phyloP scores from a whole-genome alignment of 1,139 yeast species.

The Blastobotrys apis region DNA sequence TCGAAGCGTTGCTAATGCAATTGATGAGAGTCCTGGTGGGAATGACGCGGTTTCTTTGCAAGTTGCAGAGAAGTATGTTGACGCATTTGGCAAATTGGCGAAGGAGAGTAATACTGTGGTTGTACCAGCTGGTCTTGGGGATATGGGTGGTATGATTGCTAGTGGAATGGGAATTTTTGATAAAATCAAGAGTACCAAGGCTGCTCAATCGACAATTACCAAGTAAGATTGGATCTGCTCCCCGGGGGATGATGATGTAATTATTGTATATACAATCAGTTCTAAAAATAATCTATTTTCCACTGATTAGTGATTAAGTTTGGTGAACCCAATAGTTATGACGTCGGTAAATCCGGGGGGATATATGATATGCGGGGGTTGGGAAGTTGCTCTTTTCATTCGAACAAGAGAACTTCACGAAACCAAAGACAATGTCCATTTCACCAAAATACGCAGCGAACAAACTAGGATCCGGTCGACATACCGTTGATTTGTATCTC shows the following conservation, averaged over 20 bases:
- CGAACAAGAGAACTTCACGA: not conserved
- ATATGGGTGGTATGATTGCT: constrained; percentile 70
- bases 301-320: no score
- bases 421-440: constrained; percentile 27
- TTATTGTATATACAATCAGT: no score
- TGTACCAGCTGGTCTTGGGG: constrained; percentile 72
- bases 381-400: no score
- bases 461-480: constrained; percentile 27
- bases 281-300: no score
- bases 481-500: constrained; percentile 54
- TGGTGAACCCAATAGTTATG: no score
- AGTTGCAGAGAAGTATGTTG: constrained; percentile 80
- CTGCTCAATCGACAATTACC: not conserved
- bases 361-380: no score
- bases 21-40: constrained; percentile 65
- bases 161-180: constrained; percentile 71
- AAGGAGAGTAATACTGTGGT: constrained; percentile 76
- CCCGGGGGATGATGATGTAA: no score
- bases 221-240: no score
- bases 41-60: constrained; percentile 70
- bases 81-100: constrained; percentile 76
- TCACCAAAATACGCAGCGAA: constrained; percentile 33
- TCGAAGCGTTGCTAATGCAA: constrained; percentile 59
- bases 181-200: constrained; percentile 38
- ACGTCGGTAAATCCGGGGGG: no score